Conservation (phyloP, 345 rosid genomes). For the Salix purpurea region DNA sequence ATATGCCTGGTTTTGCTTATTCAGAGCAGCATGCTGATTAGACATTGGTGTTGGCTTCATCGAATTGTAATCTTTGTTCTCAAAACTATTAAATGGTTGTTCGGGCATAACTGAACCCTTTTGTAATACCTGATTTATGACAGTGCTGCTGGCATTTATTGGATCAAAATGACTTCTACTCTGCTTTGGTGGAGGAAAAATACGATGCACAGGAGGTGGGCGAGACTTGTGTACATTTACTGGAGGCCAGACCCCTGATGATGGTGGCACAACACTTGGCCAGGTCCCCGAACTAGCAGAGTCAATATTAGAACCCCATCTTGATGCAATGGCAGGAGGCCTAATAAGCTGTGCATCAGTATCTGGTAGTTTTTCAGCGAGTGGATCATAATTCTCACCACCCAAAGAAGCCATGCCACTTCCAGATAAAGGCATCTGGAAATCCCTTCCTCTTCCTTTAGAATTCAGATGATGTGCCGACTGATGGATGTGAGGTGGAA, state of each 20-base stretch:
- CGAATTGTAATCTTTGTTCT: conserved; percentile 36
- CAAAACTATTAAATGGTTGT: conserved; percentile 40
- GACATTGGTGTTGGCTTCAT: conserved; percentile 28
- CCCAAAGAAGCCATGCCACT: conserved; percentile 38
- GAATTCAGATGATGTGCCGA: conserved; percentile 37
- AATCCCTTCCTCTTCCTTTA: conserved; percentile 45
- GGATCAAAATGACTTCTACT: conserved; percentile 40
- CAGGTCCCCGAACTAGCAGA: conserved; percentile 31
- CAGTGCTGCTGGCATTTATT: conserved; percentile 33
- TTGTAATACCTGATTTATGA: conserved; percentile 43
- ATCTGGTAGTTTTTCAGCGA: conserved; percentile 35
- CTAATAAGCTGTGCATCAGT: conserved; percentile 37
- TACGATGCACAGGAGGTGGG: conserved; percentile 39
- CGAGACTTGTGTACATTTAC: conserved; percentile 51
- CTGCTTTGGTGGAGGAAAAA: conserved; percentile 41
- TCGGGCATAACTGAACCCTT: conserved; percentile 47
- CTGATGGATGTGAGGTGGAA: conserved; percentile 35
- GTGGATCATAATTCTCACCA: conserved; percentile 38
- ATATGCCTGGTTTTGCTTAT: conserved; percentile 49
- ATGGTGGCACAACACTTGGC: conserved; percentile 23
- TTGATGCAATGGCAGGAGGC: conserved; percentile 34
- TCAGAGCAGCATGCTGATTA: conserved; percentile 41
- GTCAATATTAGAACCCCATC: conserved; percentile 42
- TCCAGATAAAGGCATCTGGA: conserved; percentile 40
- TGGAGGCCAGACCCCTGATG: conserved; percentile 53